Conservation (phyloP, 2,329 filamentous ascomycete genomes). For the Pseudogymnoascus sp. region DNA sequence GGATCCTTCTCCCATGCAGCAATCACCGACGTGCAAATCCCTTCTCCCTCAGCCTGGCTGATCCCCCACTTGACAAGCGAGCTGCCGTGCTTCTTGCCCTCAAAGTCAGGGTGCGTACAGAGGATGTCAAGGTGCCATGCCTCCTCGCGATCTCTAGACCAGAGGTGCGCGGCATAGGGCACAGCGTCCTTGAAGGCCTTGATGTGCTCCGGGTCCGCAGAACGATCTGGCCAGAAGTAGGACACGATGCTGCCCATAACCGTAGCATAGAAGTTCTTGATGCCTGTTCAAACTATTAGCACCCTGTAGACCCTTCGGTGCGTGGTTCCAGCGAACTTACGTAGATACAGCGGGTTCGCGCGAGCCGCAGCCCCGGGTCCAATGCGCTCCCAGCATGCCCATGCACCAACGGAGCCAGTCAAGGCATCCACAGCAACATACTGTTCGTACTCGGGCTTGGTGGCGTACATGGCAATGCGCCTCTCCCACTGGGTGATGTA, state of each 20-base stretch:
- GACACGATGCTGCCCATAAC: constrained; percentile 14
- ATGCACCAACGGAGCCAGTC: constrained; percentile 20
- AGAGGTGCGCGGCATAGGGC: constrained; percentile 23
- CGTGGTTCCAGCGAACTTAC: background rate
- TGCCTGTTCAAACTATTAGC: constrained; percentile 8
- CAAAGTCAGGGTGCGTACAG: constrained; percentile 34
- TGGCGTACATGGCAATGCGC: constrained; percentile 26
- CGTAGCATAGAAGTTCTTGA: constrained; percentile 2
- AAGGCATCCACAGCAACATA: constrained; percentile 24
- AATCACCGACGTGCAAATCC: constrained; percentile 34
- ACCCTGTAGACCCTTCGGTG: constrained; percentile 18
- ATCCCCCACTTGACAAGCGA: constrained; percentile 37
- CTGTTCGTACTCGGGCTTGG: constrained; percentile 16
- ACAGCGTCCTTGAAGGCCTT: constrained; percentile 20
- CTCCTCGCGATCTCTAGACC: constrained; percentile 26
- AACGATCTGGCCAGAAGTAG: constrained; percentile 21
- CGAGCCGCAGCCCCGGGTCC: constrained; percentile 12
- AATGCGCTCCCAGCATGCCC: constrained; percentile 22
- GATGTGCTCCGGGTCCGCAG: constrained; percentile 18
- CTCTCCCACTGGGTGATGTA: constrained; percentile 28
- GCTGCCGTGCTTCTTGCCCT: constrained; percentile 32
- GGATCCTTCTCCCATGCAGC: constrained; percentile 32
- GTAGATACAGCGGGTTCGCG: background rate
- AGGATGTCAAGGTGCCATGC: constrained; percentile 35
- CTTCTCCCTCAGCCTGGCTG: constrained; percentile 30